Percentiles rank a stretch among this genome's conserved stretches.
Conservation (phyloP, 371 early-diverging fungal genomes). For the Nosema muscidifuracis region DNA sequence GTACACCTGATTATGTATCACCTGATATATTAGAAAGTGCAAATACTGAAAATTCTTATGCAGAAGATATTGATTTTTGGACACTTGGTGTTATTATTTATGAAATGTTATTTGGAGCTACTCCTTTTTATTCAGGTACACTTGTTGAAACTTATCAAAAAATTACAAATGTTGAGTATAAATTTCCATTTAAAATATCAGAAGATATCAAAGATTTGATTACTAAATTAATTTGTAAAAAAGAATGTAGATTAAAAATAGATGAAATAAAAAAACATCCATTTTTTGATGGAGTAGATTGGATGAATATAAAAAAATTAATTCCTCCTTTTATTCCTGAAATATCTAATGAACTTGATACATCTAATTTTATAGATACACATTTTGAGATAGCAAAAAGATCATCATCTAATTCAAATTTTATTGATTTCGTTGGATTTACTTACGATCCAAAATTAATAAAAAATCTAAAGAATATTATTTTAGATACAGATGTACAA, state of each 20-base stretch:
- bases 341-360: constrained; percentile 67
- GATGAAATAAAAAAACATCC: constrained; percentile 72
- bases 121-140: constrained; percentile 85
- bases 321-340: constrained; percentile 73
- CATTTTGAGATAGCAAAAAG: constrained; percentile 62
- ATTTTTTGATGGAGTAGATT: constrained; percentile 78
- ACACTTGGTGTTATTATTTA: constrained; percentile 90
- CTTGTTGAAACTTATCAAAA: constrained; percentile 83
- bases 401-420: constrained; percentile 46
- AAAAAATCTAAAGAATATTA: not conserved
- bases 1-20: constrained; percentile 88
- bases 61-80: constrained; percentile 84
- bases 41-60: constrained; percentile 65
- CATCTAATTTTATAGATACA: constrained; percentile 68
- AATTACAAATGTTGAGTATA: constrained; percentile 63
- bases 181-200: constrained; percentile 53
- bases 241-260: constrained; percentile 66
- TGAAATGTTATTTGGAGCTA: constrained; percentile 78
- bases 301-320: constrained; percentile 66
- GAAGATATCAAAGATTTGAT: constrained; percentile 58
- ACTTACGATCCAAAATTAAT: constrained; percentile 56
- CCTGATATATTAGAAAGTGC: constrained; percentile 84
- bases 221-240: constrained; percentile 59
- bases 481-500: not conserved
- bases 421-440: constrained; percentile 61